Base-by-base conservation (phyloP, 495 filamentous ascomycete species). In the Xylaria palmicola region DNA sequence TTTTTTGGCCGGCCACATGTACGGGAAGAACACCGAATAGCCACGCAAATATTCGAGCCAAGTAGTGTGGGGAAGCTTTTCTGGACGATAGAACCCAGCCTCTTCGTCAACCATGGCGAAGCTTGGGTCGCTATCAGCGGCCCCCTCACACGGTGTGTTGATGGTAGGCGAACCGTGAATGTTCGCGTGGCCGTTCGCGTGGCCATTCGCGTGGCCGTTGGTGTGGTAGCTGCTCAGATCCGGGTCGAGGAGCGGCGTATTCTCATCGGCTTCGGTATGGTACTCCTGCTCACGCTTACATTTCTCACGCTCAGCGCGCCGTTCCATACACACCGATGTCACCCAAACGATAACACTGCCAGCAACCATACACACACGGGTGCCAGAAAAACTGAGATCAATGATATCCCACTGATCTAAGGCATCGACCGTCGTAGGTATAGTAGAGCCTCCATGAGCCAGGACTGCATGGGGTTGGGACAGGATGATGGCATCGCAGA, bases 31-130 rank as follows among this genome's bases (percentile, higher is more conserved):
- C 22, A 96, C 77, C 17, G 85, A 87, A 72, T 96, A 98, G 19
- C 90, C 89, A 59, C 86, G 86, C 20, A 93, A 76, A 69, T 98
- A 98, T 71, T 97, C 94, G 85, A 88, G 91, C 91, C 91, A 75
- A 22, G 72, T 77, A 36, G 74, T 75, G 20, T 72, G 72, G 8
- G 76, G 74, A 10, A 72, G 66, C 59, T 74, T 75, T 22, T 80
- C 75, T 15, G 79, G 80, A 39, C 81, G 70, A 67, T 85, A 83
- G 63, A 83, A 83, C 6, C 78, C 82, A 1, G 80, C 81, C 34
- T 73, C 68, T 19, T 76, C 73, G 59, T 78, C 79, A 12, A 78
- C 69, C 59, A 73, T 68, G 56, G 62, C 69, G 36, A 59, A 74
- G 57, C 72, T 67, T 20, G 63, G 51, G 53, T 67, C 71, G 10